These are phyloP conservation scores for Thermoascus crustaceus DNA, from an alignment of 2,329 filamentous ascomycete genomes.

Conservation along the genomic window DNA sequence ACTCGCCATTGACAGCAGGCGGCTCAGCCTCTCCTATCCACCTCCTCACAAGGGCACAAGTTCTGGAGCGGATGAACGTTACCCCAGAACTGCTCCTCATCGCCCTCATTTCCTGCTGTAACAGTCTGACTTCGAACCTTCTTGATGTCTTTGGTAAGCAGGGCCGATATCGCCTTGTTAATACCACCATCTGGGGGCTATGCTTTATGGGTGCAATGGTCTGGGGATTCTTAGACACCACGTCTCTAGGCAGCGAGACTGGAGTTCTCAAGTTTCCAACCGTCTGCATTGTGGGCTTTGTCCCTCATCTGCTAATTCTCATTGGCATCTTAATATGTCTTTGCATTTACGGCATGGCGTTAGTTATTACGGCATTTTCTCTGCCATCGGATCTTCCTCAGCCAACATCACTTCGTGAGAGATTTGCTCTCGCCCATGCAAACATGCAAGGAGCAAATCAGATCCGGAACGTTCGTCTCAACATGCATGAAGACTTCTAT, in stretches of 20 bases:
- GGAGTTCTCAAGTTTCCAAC: constrained; percentile 82
- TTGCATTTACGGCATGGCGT: constrained; percentile 67
- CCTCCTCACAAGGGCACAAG: constrained; percentile 41
- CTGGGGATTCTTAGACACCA: constrained; percentile 57
- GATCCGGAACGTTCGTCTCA: constrained; percentile 69
- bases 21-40: constrained; percentile 27
- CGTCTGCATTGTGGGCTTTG: constrained; percentile 88
- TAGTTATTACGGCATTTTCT: constrained; percentile 66
- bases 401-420: constrained; percentile 45
- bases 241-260: constrained; percentile 35
- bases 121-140: constrained; percentile 75
- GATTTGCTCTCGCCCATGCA: constrained; percentile 63
- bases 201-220: constrained; percentile 82
- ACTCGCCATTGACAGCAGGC: constrained; percentile 31
- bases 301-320: constrained; percentile 85
- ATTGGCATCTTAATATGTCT: constrained; percentile 68
- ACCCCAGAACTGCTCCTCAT: constrained; percentile 82
- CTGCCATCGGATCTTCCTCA: constrained; percentile 45
- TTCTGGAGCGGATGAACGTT: constrained; percentile 75
- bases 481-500: constrained; percentile 90
- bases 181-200: constrained; percentile 80
- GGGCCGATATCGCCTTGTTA: constrained; percentile 69
- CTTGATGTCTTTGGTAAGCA: constrained; percentile 76
- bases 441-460: constrained; percentile 92
- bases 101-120: constrained; percentile 78